Conservation (phyloP, 306 rosid species). For the Trifolium fragiferum region DNA sequence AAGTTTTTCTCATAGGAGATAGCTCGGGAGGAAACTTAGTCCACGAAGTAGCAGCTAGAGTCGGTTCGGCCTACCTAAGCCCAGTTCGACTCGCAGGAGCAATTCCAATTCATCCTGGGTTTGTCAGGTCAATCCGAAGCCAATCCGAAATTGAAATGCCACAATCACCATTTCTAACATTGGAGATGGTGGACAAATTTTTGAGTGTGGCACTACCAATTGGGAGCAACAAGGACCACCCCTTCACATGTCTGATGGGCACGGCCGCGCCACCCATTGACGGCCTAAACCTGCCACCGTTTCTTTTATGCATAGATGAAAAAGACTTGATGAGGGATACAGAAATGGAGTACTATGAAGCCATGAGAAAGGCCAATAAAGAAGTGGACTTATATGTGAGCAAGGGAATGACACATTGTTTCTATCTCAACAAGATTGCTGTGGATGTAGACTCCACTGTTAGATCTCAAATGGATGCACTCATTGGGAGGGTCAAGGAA, state of each 20-base stretch:
- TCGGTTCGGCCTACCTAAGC: conserved; percentile 39
- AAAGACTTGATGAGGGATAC: conserved; percentile 61
- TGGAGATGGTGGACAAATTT: conserved; percentile 76
- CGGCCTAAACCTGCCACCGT: conserved; percentile 56
- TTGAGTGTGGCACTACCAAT: conserved; percentile 53
- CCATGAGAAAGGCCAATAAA: conserved; percentile 64
- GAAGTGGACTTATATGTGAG: conserved; percentile 53
- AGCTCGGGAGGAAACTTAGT: conserved; percentile 73
- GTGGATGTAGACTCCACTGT: conserved; percentile 55
- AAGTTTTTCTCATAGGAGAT: conserved; percentile 76
- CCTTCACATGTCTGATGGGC: conserved; percentile 76
- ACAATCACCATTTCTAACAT: conserved; percentile 63
- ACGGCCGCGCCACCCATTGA: conserved; percentile 45
- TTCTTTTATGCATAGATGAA: conserved; percentile 65
- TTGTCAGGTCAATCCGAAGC: conserved; percentile 55
- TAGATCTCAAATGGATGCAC: conserved; percentile 38
- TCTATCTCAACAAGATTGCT: conserved; percentile 66
- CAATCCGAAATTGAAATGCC: conserved; percentile 69
- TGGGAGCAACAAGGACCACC: conserved; percentile 68
- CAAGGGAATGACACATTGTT: conserved; percentile 60
- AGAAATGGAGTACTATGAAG: conserved; percentile 64
- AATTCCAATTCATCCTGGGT: conserved; percentile 68
- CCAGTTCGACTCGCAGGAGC: conserved; percentile 60
- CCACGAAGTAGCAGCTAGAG: conserved; percentile 59
- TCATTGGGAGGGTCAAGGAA: conserved; percentile 47